A percentile compares a stretch with the other conserved stretches of the same genome.
These are phyloP conservation scores for Balansia obtecta DNA, from an alignment of 2,329 filamentous ascomycete species.

Conservation along the genomic window DNA sequence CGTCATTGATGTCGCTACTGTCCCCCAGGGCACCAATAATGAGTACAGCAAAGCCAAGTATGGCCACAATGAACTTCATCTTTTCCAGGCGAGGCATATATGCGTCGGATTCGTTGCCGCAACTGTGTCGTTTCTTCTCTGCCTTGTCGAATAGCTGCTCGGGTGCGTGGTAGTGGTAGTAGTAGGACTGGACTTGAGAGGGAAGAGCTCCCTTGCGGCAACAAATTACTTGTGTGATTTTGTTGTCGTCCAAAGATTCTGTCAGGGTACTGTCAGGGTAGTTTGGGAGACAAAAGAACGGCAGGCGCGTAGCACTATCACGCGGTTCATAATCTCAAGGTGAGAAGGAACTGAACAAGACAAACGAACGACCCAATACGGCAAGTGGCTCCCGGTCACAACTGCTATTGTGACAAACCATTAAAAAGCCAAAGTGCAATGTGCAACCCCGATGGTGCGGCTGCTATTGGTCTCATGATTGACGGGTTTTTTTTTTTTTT, in stretches of 20 bases:
- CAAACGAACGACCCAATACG: neutral
- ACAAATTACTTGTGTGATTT: neutral
- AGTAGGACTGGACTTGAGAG: no score
- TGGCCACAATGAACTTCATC: constrained; percentile 3
- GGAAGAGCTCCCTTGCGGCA: neutral
- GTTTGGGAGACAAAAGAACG: neutral
- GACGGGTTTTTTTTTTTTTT: no score
- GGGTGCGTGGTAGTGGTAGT: no score
- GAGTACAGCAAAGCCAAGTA: constrained; percentile 6
- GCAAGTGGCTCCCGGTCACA: neutral
- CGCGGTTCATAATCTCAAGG: neutral
- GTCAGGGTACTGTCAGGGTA: neutral
- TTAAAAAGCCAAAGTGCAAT: no score
- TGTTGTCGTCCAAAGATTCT: no score
- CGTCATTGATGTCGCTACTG: constrained; percentile 14
- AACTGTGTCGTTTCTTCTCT: no score
- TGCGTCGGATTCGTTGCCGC: no score
- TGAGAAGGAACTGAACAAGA: constrained; percentile 3
- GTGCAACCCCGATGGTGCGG: no score
- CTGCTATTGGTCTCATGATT: no score
- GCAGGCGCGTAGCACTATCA: neutral
- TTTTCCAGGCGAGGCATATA: neutral
- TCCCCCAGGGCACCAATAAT: constrained; percentile 4
- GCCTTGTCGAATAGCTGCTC: no score
- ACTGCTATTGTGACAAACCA: neutral